Conservation (phyloP, 163 green algal species). For the Chloromonas sp. region DNA sequence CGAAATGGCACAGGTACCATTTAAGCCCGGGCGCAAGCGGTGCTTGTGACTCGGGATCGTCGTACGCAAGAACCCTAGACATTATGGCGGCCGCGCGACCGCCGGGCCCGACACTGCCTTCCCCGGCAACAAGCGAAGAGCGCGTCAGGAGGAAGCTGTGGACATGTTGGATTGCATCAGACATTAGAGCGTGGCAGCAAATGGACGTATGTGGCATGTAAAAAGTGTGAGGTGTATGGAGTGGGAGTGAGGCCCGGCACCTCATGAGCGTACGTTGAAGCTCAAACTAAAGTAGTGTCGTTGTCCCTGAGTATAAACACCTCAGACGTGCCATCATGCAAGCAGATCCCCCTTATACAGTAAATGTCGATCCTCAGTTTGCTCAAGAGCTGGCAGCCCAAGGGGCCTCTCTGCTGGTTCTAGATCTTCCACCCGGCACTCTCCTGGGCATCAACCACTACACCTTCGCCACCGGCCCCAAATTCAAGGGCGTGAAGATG, state of each 20-base stretch:
- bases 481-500: constrained; percentile 91
- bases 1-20: constrained; percentile 54
- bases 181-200: too few species aligned
- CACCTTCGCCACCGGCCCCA: constrained; percentile 66
- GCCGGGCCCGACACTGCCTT: too few species aligned
- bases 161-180: too few species aligned
- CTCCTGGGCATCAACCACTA: constrained; percentile 70
- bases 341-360: background rate
- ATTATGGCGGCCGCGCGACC: background rate
- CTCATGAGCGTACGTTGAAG: too few species aligned
- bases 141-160: too few species aligned
- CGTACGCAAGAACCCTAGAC: background rate
- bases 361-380: background rate
- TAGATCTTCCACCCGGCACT: constrained; percentile 61
- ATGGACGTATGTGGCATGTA: too few species aligned
- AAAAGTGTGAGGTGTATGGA: too few species aligned
- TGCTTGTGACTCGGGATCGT: background rate
- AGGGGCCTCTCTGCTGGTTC: constrained; percentile 60
- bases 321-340: too few species aligned
- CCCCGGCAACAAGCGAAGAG: too few species aligned
- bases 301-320: too few species aligned
- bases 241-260: too few species aligned
- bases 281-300: too few species aligned
- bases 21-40: background rate
- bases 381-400: constrained; percentile 4